Conservation (phyloP, 306 rosid species). For the Cicer pinnatifidum region DNA sequence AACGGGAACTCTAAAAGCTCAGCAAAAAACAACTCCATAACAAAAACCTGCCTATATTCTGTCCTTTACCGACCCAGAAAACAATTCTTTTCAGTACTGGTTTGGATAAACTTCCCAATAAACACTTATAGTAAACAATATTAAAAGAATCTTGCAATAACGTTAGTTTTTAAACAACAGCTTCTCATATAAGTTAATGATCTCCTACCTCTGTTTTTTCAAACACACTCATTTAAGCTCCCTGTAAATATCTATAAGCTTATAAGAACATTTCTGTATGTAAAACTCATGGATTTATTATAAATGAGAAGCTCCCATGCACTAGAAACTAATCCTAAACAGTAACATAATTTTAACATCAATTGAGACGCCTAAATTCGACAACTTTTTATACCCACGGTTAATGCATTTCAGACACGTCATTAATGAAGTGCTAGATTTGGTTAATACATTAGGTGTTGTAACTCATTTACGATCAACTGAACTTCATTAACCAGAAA, state of each 20-base stretch:
- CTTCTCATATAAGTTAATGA: background rate
- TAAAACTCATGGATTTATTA: background rate
- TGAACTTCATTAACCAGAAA: no score
- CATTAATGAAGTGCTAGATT: no score
- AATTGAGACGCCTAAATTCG: no score
- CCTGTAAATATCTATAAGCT: background rate
- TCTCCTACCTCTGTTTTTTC: background rate
- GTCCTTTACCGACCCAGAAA: background rate
- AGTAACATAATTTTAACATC: no score
- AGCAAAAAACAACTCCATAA: background rate
- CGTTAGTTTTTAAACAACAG: background rate
- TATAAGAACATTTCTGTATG: background rate
- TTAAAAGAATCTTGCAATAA: background rate
- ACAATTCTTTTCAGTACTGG: background rate
- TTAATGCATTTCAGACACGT: no score
- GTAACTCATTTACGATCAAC: no score
- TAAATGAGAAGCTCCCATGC: background rate
- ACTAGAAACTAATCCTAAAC: background rate
- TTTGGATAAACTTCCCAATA: background rate
- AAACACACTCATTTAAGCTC: background rate
- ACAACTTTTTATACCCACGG: no score
- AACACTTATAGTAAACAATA: constrained; percentile 14
- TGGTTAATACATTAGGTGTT: no score
- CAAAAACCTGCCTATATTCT: background rate
- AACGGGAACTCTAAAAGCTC: background rate